Evolutionary conservation across 164 flowering plant genomes (phyloP).

Genomic region (Kalanchoe fedtschenkoi): DNA sequence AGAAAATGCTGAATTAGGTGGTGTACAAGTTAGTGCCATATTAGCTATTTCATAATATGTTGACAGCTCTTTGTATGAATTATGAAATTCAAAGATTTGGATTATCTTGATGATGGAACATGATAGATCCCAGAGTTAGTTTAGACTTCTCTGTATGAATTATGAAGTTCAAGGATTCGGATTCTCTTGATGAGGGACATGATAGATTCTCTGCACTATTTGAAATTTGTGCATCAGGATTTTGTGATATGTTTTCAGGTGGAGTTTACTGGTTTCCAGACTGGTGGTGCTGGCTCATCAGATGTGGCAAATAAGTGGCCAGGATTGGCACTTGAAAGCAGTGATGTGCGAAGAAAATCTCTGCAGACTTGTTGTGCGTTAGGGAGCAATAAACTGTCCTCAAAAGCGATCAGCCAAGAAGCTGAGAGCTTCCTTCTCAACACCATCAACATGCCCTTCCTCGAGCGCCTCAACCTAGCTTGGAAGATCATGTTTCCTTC

Average conservation of each 20-base stretch:
- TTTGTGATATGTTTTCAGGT: constrained; percentile 30
- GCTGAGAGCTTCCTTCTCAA: constrained; percentile 55
- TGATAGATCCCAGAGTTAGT: too few relatives aligned
- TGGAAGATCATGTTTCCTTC: constrained; percentile 91
- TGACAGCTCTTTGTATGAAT: too few relatives aligned
- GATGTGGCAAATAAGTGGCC: constrained; percentile 26
- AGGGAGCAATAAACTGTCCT: constrained; percentile 26
- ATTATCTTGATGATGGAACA: too few relatives aligned
- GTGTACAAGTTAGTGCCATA: too few relatives aligned
- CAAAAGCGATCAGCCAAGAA: constrained; percentile 41
- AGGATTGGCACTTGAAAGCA: constrained; percentile 11
- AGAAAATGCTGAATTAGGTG: too few relatives aligned
- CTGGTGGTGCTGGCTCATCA: constrained; percentile 24
- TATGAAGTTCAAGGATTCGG: too few relatives aligned
- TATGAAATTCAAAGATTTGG: too few relatives aligned
- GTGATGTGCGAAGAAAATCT: constrained; percentile 17
- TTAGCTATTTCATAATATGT: too few relatives aligned
- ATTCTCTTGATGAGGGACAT: background rate
- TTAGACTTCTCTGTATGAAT: too few relatives aligned
- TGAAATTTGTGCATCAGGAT: background rate
- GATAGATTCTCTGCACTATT: background rate
- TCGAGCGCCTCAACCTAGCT: constrained; percentile 79
- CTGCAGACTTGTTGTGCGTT: constrained; percentile 23
- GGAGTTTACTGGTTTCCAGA: constrained; percentile 27
- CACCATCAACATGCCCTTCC: constrained; percentile 70